phyloP scores from a whole-genome alignment of 2,329 filamentous ascomycete species.

The Botrytis galanthina region DNA sequence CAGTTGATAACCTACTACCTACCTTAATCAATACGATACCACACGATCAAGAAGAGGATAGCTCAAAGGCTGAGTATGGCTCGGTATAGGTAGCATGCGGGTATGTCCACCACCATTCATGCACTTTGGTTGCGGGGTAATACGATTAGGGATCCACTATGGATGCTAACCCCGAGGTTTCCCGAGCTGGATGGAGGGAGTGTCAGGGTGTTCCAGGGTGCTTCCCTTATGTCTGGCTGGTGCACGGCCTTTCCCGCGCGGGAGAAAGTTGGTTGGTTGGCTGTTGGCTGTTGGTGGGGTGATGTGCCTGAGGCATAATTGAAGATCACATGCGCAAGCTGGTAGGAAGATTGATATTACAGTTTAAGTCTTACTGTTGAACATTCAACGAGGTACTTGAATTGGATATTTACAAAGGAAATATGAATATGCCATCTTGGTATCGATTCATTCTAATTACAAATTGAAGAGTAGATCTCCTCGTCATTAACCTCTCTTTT shows the following conservation, averaged over 20 bases:
- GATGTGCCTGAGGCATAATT: not conserved
- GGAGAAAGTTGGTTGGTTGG: not conserved
- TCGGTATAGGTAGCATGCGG: not conserved
- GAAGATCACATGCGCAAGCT: not conserved
- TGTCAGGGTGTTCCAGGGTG: not conserved
- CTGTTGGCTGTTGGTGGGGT: not conserved
- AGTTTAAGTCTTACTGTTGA: not conserved
- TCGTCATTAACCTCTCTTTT: not conserved
- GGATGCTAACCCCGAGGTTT: not conserved
- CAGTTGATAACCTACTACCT: not conserved
- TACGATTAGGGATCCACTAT: not conserved
- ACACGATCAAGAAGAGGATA: not conserved
- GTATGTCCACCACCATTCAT: not conserved
- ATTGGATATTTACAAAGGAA: not conserved
- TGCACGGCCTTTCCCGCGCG: not conserved
- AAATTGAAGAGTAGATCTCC: not conserved
- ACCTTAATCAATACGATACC: not conserved
- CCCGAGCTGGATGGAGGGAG: not conserved
- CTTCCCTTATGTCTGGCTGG: not conserved
- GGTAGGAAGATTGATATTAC: not conserved
- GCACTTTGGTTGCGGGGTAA: not conserved
- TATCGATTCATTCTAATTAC: not conserved
- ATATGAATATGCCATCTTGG: not conserved
- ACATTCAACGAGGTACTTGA: not conserved
- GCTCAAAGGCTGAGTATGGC: not conserved